Evolutionary conservation across 441 rosid genomes (phyloP), one percentile per base, ranked within the genome.

Genomic region (Erysimum cheiri): DNA sequence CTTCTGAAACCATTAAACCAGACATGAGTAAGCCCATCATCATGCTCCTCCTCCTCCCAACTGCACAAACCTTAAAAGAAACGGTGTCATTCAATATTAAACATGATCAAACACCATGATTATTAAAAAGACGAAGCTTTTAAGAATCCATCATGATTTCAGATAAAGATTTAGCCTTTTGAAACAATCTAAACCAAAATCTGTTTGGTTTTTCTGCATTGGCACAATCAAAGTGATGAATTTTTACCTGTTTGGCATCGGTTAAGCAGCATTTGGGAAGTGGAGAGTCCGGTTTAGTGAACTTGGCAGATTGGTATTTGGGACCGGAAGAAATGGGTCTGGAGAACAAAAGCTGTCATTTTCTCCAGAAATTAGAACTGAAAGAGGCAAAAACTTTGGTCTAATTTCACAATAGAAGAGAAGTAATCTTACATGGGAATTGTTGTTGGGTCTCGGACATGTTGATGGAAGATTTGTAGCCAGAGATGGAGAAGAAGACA

Each of bases 11-110:
- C 56, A 84, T 32, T 40, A 61, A 79, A 61, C 85, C 79, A 50
- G 96, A 88, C 55, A 94, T 44, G 66, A 88, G 78, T 67, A 91
- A 72, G 13, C 83, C 78, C 66, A 56, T 50, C 62, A 70, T 49
- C 81, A 85, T 65, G 55, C 85, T 87, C 15, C 68, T 83, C 8
- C 73, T 83, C 85, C 93, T 89, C 60, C 85, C 86, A 83, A 89
- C 91, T 87, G 92, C 88, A 85, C 84, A 89, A 77, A 77, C 91
- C 83, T 80, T 84, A 80, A 33, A 33, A 87, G 80, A 78, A 73
- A 59, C 22, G 24, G 36, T 67, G 72, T 67, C 60, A 78, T 70
- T 67, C 60, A 78, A 22, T 33, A 41, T 24, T 22, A 64, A 39
- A 11, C 56, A 57, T 52, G 0, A 52, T 44, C 50, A 53, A 35